These are phyloP conservation scores for Curvularia sp. DNA, from an alignment of 2,329 filamentous ascomycete genomes.

Conservation along the genomic window DNA sequence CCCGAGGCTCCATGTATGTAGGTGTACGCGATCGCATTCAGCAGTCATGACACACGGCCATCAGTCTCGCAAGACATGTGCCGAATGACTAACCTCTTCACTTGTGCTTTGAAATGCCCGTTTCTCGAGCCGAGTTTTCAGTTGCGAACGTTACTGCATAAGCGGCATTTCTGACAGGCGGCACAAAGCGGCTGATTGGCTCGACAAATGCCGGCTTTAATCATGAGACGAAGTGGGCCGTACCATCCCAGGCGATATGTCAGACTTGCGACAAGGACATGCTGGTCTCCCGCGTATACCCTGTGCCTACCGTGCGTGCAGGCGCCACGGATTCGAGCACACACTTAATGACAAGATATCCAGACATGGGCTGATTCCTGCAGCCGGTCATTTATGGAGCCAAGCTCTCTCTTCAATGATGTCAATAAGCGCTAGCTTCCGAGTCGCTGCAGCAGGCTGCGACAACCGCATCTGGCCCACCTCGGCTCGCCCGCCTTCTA, in stretches of 20 bases:
- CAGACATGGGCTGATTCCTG: slow-evolving; percentile 49
- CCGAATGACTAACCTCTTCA: slow-evolving; percentile 20
- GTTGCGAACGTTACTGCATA: slow-evolving; percentile 50
- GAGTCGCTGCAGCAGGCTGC: slow-evolving; percentile 28
- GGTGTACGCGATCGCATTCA: slow-evolving; percentile 21
- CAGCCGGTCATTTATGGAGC: slow-evolving; percentile 36
- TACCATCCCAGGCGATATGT: slow-evolving; percentile 42
- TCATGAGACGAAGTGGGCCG: slow-evolving; percentile 35
- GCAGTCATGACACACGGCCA: slow-evolving; percentile 30
- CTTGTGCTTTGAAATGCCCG: slow-evolving; percentile 45
- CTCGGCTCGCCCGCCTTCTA: slow-evolving; percentile 28
- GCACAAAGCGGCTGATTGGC: slow-evolving; percentile 37
- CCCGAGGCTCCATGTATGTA: slow-evolving; percentile 20
- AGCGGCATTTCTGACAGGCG: slow-evolving; percentile 45
- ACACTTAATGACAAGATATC: slow-evolving; percentile 37
- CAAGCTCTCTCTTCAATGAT: slow-evolving; percentile 35
- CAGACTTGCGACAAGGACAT: slow-evolving; percentile 35
- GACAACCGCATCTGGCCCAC: slow-evolving; percentile 24
- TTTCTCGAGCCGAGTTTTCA: slow-evolving; percentile 44
- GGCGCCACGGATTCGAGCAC: slow-evolving; percentile 41
- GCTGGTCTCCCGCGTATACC: slow-evolving; percentile 43
- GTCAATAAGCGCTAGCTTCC: slow-evolving; percentile 37
- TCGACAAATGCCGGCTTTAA: slow-evolving; percentile 36
- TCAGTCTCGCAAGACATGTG: slow-evolving; percentile 29
- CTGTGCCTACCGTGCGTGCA: slow-evolving; percentile 32